These are phyloP conservation scores for Cadophora gregata DNA, from an alignment of 2,329 filamentous ascomycete species.

Conservation along the genomic window DNA sequence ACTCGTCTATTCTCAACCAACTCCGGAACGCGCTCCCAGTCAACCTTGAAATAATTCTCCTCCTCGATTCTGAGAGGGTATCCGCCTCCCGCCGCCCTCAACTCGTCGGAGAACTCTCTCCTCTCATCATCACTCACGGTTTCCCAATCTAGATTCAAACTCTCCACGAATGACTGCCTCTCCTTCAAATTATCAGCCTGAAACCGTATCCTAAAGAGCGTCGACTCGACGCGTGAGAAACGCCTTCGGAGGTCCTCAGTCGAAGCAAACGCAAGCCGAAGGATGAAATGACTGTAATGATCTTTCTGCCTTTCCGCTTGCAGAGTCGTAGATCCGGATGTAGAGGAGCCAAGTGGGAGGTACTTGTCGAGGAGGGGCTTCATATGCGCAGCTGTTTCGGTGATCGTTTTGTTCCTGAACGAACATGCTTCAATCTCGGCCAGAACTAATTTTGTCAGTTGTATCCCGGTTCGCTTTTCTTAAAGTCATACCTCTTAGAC, in stretches of 20 bases:
- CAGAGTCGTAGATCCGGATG: slow-evolving; percentile 63
- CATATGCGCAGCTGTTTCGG: slow-evolving; percentile 85
- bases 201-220: slow-evolving; percentile 85
- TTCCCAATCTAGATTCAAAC: slow-evolving; percentile 84
- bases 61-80: slow-evolving; percentile 65
- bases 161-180: slow-evolving; percentile 75
- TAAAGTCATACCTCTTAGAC: slow-evolving; percentile 70
- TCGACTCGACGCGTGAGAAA: slow-evolving; percentile 85
- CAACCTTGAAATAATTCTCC: slow-evolving; percentile 93
- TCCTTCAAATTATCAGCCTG: slow-evolving; percentile 78
- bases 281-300: slow-evolving; percentile 97
- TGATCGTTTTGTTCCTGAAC: slow-evolving; percentile 86
- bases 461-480: slow-evolving; percentile 38
- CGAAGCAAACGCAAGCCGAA: slow-evolving; percentile 88
- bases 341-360: slow-evolving; percentile 79
- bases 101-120: slow-evolving; percentile 46
- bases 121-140: slow-evolving; percentile 81
- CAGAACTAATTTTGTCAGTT: slow-evolving; percentile 63
- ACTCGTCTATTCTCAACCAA: slow-evolving; percentile 81
- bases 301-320: slow-evolving; percentile 85
- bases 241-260: slow-evolving; percentile 89
- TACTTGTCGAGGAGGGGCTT: slow-evolving; percentile 86
- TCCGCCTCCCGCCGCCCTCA: slow-evolving; percentile 44
- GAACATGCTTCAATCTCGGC: slow-evolving; percentile 92
- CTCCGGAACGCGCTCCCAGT: slow-evolving; percentile 93